These are phyloP conservation scores for Plantago coronopus DNA, from an alignment of 305 asterid species.

Conservation along the genomic window DNA sequence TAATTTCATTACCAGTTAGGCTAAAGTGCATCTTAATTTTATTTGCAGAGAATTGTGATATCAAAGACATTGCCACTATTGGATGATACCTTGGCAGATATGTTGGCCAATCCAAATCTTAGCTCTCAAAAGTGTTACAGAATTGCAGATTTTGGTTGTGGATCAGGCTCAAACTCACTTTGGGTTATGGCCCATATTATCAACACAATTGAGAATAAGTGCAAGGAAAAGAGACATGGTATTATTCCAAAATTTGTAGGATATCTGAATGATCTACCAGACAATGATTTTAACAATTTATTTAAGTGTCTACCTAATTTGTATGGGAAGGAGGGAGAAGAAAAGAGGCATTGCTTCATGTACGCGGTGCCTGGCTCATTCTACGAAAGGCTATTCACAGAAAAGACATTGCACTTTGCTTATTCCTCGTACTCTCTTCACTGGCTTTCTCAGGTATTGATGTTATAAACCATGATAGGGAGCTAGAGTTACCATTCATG, in stretches of 20 bases:
- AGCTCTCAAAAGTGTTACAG: background rate
- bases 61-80: background rate
- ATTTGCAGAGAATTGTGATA: constrained; percentile 3
- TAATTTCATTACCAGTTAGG: no score
- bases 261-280: constrained; percentile 1
- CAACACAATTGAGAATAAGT: background rate
- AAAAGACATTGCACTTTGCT: background rate
- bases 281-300: background rate
- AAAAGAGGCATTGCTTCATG: background rate
- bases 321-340: background rate
- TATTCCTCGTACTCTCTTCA: background rate
- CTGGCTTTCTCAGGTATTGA: constrained; percentile 4
- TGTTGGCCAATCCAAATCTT: background rate
- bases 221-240: background rate
- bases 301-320: background rate
- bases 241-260: background rate
- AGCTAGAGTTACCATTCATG: no score
- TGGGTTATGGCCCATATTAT: background rate
- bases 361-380: background rate
- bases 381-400: background rate
- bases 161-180: constrained; percentile 4
- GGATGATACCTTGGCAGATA: background rate
- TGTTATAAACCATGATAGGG: no score
- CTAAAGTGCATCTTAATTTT: no score
- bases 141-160: background rate